These are phyloP conservation scores for Pichia paraexigua DNA, from an alignment of 805 yeast genomes.

Conservation along the genomic window DNA sequence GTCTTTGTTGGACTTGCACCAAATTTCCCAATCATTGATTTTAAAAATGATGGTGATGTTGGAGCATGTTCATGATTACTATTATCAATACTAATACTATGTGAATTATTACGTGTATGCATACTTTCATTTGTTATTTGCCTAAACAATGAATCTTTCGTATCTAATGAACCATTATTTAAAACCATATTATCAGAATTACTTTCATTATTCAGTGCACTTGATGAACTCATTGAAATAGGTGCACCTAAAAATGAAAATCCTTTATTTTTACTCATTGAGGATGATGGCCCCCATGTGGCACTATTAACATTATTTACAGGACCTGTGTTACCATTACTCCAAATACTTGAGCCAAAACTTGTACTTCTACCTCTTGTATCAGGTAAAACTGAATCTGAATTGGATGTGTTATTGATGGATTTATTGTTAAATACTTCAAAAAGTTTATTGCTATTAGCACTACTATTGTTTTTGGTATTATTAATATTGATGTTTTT, in stretches of 20 bases:
- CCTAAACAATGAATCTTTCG: background rate
- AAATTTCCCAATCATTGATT: slow-evolving; percentile 29
- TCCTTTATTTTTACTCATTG: background rate
- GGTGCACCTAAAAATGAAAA: slow-evolving; percentile 10
- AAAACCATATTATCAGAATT: background rate
- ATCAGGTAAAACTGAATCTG: background rate
- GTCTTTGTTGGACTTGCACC: slow-evolving; percentile 30
- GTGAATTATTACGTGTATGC: background rate
- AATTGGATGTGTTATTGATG: background rate
- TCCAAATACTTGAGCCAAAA: slow-evolving; percentile 31
- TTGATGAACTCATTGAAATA: slow-evolving; percentile 3
- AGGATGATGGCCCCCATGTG: slow-evolving; percentile 2
- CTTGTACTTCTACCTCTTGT: slow-evolving; percentile 27
- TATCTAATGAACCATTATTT: background rate
- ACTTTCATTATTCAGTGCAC: background rate
- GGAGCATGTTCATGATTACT: slow-evolving; percentile 8
- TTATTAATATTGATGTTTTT: background rate
- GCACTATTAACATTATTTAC: background rate
- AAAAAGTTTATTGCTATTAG: background rate
- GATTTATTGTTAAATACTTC: background rate
- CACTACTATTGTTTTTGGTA: background rate
- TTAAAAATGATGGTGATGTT: slow-evolving; percentile 33
- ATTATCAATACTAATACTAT: background rate
- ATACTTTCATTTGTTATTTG: background rate
- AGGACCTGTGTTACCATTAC: slow-evolving; percentile 14